Evolutionary conservation across 2,329 filamentous ascomycete genomes (phyloP).

Genomic region (Cladophialophora yegresii): DNA sequence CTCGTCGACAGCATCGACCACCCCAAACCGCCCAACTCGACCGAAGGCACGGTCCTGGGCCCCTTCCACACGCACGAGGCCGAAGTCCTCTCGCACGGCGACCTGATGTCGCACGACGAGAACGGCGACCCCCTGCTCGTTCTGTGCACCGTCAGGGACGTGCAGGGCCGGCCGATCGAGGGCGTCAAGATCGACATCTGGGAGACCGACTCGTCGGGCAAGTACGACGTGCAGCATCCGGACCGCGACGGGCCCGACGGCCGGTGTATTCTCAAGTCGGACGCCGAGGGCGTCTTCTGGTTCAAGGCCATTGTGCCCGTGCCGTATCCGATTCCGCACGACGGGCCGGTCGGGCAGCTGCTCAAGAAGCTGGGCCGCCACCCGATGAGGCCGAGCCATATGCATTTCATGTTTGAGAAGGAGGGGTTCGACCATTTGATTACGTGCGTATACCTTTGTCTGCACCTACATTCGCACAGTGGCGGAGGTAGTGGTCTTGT

Average conservation of each 20-base stretch:
- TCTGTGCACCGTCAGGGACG: constrained; percentile 71
- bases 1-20: constrained; percentile 82
- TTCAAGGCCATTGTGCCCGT: constrained; percentile 84
- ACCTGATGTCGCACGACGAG: constrained; percentile 67
- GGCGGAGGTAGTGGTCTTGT: not conserved
- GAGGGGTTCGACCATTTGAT: constrained; percentile 75
- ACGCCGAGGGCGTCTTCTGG: constrained; percentile 75
- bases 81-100: constrained; percentile 56
- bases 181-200: constrained; percentile 77
- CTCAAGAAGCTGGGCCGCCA: constrained; percentile 69
- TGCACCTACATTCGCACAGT: not conserved
- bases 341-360: constrained; percentile 78
- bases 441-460: constrained; percentile 75
- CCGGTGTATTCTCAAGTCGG: constrained; percentile 68
- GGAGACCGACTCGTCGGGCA: constrained; percentile 79
- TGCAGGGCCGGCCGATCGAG: constrained; percentile 61
- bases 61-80: constrained; percentile 84
- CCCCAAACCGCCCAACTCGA: constrained; percentile 69
- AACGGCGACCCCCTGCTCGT: constrained; percentile 70
- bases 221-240: constrained; percentile 78
- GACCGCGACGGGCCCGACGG: constrained; percentile 67
- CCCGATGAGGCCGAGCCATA: constrained; percentile 73
- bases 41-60: constrained; percentile 77
- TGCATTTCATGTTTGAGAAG: constrained; percentile 90
- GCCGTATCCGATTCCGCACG: constrained; percentile 79